Evolutionary conservation across 306 rosid genomes (phyloP).

Genomic region (Notholithocarpus densiflorus): DNA sequence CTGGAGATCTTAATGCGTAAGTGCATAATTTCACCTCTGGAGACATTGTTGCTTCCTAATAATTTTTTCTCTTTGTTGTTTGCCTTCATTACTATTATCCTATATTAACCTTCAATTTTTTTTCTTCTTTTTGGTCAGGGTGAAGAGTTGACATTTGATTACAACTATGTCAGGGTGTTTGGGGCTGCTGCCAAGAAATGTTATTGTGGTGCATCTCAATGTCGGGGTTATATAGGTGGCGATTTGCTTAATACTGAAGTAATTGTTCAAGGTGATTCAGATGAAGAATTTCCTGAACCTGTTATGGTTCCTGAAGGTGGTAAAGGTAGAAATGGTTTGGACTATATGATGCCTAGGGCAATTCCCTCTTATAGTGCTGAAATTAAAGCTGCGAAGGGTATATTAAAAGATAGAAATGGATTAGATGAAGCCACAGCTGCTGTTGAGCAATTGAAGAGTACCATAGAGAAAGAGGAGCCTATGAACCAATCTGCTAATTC

Average conservation of each 20-base stretch:
- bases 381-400: constrained; percentile 26
- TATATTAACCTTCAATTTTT: constrained; percentile 14
- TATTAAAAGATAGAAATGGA: constrained; percentile 36
- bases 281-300: constrained; percentile 90
- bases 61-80: neutral
- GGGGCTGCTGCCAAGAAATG: constrained; percentile 99
- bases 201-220: constrained; percentile 70
- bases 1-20: neutral
- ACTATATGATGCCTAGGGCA: constrained; percentile 14
- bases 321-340: constrained; percentile 28
- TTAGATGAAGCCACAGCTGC: constrained; percentile 29
- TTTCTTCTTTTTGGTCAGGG: constrained; percentile 49
- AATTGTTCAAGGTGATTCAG: constrained; percentile 85
- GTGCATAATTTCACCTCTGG: constrained; percentile 3
- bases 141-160: constrained; percentile 99
- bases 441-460: constrained; percentile 27
- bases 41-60: constrained; percentile 22
- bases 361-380: constrained; percentile 26
- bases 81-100: constrained; percentile 15
- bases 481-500: constrained; percentile 43
- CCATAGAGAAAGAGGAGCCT: constrained; percentile 41
- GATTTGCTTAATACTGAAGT: constrained; percentile 72
- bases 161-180: constrained; percentile 97
- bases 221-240: constrained; percentile 95
- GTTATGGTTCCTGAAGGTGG: constrained; percentile 57